Evolutionary conservation across 2,329 filamentous ascomycete genomes (phyloP).

Genomic region (Sarocladium kiliense): DNA sequence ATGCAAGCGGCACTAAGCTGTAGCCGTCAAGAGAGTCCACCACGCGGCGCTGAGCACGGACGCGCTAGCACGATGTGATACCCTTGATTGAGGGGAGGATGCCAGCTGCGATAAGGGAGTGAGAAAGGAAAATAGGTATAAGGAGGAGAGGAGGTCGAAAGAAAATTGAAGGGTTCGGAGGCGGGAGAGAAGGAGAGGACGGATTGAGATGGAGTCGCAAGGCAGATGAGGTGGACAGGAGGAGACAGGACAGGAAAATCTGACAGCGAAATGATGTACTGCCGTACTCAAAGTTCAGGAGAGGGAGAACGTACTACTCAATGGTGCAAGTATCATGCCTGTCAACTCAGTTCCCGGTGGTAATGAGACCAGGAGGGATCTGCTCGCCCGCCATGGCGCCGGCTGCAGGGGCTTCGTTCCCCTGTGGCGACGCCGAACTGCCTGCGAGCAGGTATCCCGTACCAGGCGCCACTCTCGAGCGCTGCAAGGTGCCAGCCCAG

Average conservation of each 20-base stretch:
- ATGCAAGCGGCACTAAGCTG: constrained; percentile 2
- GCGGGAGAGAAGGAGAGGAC: not conserved
- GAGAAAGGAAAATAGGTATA: not conserved
- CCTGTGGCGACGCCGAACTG: constrained; percentile 3
- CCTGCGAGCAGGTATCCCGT: too few relatives aligned
- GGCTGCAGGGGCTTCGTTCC: constrained; percentile 1
- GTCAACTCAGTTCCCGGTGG: not conserved
- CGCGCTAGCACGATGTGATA: not conserved
- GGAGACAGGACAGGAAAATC: not conserved
- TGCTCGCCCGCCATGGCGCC: not conserved
- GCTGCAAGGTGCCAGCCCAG: not conserved
- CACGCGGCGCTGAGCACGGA: constrained; percentile 3
- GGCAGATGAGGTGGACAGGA: not conserved
- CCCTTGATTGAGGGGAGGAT: not conserved
- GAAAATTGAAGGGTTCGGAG: not conserved
- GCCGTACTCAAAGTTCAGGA: not conserved
- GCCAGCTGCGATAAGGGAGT: not conserved
- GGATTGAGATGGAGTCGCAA: not conserved
- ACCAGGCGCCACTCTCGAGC: not conserved
- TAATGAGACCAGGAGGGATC: not conserved
- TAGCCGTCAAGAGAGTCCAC: constrained; percentile 2
- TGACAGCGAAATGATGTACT: not conserved
- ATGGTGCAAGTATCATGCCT: not conserved
- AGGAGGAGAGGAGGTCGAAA: not conserved
- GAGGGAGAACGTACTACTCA: not conserved